Conservation (phyloP, 306 rosid species). For the Bauhinia variegata region DNA sequence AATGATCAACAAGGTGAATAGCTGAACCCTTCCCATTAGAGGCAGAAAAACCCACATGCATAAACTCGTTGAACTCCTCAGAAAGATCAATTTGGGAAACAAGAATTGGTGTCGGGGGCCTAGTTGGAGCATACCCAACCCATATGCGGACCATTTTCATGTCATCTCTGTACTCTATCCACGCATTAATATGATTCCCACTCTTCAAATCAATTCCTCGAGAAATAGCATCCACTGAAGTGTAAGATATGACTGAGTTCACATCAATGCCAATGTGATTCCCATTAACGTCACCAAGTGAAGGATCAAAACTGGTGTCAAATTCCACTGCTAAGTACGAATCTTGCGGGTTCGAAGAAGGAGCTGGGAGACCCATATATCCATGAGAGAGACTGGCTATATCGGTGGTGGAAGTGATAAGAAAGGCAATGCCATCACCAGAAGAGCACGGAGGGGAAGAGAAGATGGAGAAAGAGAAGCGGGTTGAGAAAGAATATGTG, state of each 20-base stretch:
- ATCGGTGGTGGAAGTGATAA: slow-evolving; percentile 51
- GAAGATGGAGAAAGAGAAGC: slow-evolving; percentile 63
- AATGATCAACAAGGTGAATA: slow-evolving; percentile 51
- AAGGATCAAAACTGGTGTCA: slow-evolving; percentile 66
- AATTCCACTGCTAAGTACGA: slow-evolving; percentile 78
- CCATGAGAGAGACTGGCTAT: slow-evolving; percentile 46
- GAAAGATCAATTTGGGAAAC: slow-evolving; percentile 68
- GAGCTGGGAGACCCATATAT: slow-evolving; percentile 66
- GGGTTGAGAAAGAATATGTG: slow-evolving; percentile 68
- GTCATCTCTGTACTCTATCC: slow-evolving; percentile 76
- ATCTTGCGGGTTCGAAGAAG: slow-evolving; percentile 25
- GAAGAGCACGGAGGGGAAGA: slow-evolving; percentile 62
- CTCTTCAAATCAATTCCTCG: slow-evolving; percentile 62
- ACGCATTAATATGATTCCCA: slow-evolving; percentile 62
- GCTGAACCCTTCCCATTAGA: slow-evolving; percentile 74
- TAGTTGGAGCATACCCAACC: slow-evolving; percentile 54
- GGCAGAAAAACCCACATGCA: slow-evolving; percentile 85
- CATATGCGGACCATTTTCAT: slow-evolving; percentile 64
- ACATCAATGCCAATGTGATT: slow-evolving; percentile 69
- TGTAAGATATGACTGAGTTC: slow-evolving; percentile 40
- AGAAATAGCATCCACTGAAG: slow-evolving; percentile 57
- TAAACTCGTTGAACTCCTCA: slow-evolving; percentile 54
- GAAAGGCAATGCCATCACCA: slow-evolving; percentile 72
- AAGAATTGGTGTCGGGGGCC: slow-evolving; percentile 62
- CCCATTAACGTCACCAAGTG: slow-evolving; percentile 66